phyloP scores from a whole-genome alignment of 1,139 yeast genomes.

The Suzukiozyma palmioleophila region DNA sequence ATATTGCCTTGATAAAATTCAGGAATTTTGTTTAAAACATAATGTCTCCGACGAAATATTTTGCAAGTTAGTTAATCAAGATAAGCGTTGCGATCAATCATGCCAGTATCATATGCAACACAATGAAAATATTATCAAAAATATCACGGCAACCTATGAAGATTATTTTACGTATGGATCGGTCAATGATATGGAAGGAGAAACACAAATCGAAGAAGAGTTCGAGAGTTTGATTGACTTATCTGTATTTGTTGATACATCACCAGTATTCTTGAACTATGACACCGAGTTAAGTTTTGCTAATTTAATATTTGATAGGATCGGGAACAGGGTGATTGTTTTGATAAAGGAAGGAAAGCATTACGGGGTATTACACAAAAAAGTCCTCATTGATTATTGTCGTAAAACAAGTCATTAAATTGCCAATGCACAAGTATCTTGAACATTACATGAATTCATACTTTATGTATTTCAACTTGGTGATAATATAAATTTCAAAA shows the following conservation, averaged over 20 bases:
- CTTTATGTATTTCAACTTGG: constrained; percentile 1
- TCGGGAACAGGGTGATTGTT: constrained; percentile 52
- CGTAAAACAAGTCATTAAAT: background rate
- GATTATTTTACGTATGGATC: constrained; percentile 32
- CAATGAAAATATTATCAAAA: constrained; percentile 12
- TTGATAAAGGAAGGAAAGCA: constrained; percentile 47
- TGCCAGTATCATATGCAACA: constrained; percentile 5
- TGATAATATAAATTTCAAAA: background rate
- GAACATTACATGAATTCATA: background rate
- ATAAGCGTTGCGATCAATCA: constrained; percentile 11
- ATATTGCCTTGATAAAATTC: constrained; percentile 44
- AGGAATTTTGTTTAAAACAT: constrained; percentile 25
- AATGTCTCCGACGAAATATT: constrained; percentile 28
- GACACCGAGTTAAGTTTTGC: constrained; percentile 52
- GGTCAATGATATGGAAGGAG: constrained; percentile 10
- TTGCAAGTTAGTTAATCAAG: constrained; percentile 24
- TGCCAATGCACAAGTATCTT: background rate
- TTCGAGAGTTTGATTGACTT: constrained; percentile 36
- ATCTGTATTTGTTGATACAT: constrained; percentile 38
- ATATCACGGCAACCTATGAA: constrained; percentile 5
- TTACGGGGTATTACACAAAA: constrained; percentile 53
- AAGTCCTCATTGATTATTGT: constrained; percentile 46
- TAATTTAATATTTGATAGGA: constrained; percentile 49
- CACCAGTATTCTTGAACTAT: constrained; percentile 48
- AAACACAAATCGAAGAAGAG: constrained; percentile 12